These are phyloP conservation scores for Scedosporium apiospermum DNA, from an alignment of 2,329 filamentous ascomycete genomes.

Conservation along the genomic window DNA sequence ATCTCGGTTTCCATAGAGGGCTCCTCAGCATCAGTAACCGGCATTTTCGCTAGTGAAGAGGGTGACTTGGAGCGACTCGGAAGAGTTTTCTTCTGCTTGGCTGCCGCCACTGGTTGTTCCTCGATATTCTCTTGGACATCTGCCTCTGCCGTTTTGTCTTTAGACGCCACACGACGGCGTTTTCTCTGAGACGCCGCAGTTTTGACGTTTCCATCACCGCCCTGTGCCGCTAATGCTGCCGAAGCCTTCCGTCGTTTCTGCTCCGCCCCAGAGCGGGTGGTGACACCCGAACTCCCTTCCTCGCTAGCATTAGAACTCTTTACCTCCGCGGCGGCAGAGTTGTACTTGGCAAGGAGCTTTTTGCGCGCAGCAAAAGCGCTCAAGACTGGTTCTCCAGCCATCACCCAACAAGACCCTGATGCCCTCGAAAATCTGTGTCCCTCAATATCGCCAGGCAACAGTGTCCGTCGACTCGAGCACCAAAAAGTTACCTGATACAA, in stretches of 20 bases:
- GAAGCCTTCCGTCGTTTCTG: neutral
- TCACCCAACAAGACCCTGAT: neutral
- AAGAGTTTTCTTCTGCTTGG: neutral
- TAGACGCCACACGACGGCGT: neutral
- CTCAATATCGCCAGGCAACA: too few relatives aligned
- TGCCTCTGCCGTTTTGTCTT: neutral
- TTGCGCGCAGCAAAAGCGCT: constrained; percentile 6
- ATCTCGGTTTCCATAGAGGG: neutral
- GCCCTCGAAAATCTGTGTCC: neutral
- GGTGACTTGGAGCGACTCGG: neutral
- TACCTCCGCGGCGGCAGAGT: neutral
- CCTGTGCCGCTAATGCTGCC: neutral
- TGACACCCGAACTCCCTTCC: neutral
- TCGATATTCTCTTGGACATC: neutral
- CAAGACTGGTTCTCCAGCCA: neutral
- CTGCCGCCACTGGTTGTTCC: too few relatives aligned
- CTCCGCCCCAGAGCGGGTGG: neutral
- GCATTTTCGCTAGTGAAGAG: neutral
- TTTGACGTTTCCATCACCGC: neutral
- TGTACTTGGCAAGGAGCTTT: neutral
- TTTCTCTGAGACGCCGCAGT: neutral
- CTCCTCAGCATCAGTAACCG: neutral
- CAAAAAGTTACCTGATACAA: too few relatives aligned
- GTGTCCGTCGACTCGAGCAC: too few relatives aligned
- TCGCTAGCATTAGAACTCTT: neutral